Conservation (phyloP, 2,329 filamentous ascomycete genomes). For the Geosmithia flava region DNA sequence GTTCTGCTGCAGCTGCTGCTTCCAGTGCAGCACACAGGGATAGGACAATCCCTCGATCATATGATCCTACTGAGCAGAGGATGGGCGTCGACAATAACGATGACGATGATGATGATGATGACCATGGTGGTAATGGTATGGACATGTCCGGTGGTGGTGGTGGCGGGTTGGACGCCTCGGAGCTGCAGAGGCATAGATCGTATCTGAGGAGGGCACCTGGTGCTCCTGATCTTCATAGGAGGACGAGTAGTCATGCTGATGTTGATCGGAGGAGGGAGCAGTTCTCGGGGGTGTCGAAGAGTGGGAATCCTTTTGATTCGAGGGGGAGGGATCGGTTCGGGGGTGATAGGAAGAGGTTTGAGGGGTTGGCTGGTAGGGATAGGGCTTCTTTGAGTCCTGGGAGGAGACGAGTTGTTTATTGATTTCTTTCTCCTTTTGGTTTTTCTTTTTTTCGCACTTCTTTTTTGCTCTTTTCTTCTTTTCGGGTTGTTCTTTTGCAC, state of each 20-base stretch:
- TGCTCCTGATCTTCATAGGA: conserved; percentile 14
- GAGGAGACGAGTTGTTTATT: too few relatives aligned
- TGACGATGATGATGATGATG: conserved; percentile 16
- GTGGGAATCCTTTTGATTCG: conserved; percentile 9
- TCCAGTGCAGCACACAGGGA: too few relatives aligned
- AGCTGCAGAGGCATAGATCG: conserved; percentile 15
- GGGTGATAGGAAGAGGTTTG: conserved; percentile 21
- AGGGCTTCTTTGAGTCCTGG: too few relatives aligned
- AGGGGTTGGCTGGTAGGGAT: conserved; percentile 7
- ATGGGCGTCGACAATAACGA: conserved; percentile 11
- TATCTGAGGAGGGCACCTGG: conserved; percentile 28
- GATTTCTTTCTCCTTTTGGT: too few relatives aligned
- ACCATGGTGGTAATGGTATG: conserved; percentile 16
- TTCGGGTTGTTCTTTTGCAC: too few relatives aligned
- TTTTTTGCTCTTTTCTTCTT: too few relatives aligned
- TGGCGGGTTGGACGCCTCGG: conserved; percentile 7
- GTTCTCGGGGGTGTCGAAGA: conserved; percentile 8
- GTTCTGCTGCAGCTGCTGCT: too few relatives aligned
- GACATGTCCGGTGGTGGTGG: too few relatives aligned
- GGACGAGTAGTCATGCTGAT: conserved; percentile 38
- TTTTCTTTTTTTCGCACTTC: too few relatives aligned
- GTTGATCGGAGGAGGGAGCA: conserved; percentile 27
- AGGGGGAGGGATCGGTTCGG: conserved; percentile 15
- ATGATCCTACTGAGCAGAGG: too few relatives aligned
- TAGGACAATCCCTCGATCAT: too few relatives aligned